Base-by-base conservation (phyloP, 2,329 filamentous ascomycete genomes). In the Sporothrix phasma region DNA sequence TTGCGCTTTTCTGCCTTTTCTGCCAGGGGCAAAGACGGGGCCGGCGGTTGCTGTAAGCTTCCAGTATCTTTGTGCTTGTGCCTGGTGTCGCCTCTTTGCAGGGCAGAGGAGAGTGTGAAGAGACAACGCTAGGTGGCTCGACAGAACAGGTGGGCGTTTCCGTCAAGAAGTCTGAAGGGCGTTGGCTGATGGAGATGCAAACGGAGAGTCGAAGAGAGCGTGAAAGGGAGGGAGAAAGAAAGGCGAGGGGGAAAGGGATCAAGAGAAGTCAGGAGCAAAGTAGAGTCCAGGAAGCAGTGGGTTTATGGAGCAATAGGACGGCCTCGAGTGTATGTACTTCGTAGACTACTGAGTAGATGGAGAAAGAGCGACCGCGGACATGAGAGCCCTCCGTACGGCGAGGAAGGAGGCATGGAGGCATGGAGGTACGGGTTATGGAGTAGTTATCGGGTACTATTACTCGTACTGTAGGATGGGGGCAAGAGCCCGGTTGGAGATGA, bases 311-410 rank as follows among this genome's bases (percentile, higher is more conserved):
- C 29, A 39, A n/a, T 34, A 15, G 31, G 49, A 54, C 49, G 5
- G 49, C 13, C 49, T 37, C 51, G 26, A 34, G 56, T 45, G 39
- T 59, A 39, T 53, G 45, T 56, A 47, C n/a, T n/a, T n/a, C n/a
- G n/a, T n/a, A n/a, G n/a, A n/a, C n/a, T n/a, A n/a, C n/a, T n/a
- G 47, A 43, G 37, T 8, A 19, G 59, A 64, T 47, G n/a, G 41
- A 61, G 63, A 7, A 64, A 61, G 63, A 43, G 58, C 63, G 58
- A 56, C 47, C 47, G 24, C 34, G 41, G 59, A 39, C 19, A 61
- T 47, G 59, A 31, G 31, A 59, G 34, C 34, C 13, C 11, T 56
- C 31, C 15, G 34, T 39, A 13, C 41, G 17, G 39, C 15, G 34
- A 37, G 34, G 34, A 6, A 53, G 2, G 29, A n/a, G 49, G 49